Conservation (phyloP, 805 yeast genomes). For the Ogataea nitratoaversa region DNA sequence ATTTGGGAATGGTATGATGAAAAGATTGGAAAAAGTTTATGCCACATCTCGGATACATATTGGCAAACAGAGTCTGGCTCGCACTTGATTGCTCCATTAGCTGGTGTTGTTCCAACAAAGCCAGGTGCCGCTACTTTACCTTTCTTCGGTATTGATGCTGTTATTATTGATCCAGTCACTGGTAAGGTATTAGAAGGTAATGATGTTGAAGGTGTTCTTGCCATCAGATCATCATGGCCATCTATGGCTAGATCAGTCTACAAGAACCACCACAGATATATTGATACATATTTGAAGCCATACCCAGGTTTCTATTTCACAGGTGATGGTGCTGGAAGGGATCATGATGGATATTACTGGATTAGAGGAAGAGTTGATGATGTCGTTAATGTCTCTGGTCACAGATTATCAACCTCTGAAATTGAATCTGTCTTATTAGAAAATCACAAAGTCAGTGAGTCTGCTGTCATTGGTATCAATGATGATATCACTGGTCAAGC, state of each 20-base stretch:
- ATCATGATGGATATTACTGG: constrained; percentile 81
- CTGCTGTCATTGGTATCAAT: constrained; percentile 79
- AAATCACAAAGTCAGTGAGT: constrained; percentile 65
- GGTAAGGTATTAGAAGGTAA: constrained; percentile 67
- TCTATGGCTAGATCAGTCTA: constrained; percentile 81
- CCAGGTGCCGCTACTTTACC: constrained; percentile 87
- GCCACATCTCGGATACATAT: constrained; percentile 77
- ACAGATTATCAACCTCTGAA: constrained; percentile 84
- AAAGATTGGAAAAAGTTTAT: constrained; percentile 62
- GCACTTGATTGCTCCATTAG: constrained; percentile 72
- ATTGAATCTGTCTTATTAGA: constrained; percentile 80
- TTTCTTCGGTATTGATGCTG: constrained; percentile 75
- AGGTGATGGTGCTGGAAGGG: constrained; percentile 89
- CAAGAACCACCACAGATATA: constrained; percentile 67
- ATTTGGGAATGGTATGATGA: constrained; percentile 86
- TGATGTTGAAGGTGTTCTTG: constrained; percentile 78
- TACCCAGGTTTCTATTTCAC: constrained; percentile 81
- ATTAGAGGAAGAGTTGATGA: constrained; percentile 85
- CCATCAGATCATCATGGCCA: constrained; percentile 74
- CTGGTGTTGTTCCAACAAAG: constrained; percentile 74
- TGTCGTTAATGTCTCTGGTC: constrained; percentile 84
- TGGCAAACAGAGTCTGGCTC: constrained; percentile 91
- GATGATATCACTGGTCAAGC: constrained; percentile 87
- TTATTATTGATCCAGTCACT: constrained; percentile 67
- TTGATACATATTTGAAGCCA: constrained; percentile 80